Base-by-base conservation (phyloP, 371 early-diverging fungal species). In the Syncephalis plumigaleata region DNA sequence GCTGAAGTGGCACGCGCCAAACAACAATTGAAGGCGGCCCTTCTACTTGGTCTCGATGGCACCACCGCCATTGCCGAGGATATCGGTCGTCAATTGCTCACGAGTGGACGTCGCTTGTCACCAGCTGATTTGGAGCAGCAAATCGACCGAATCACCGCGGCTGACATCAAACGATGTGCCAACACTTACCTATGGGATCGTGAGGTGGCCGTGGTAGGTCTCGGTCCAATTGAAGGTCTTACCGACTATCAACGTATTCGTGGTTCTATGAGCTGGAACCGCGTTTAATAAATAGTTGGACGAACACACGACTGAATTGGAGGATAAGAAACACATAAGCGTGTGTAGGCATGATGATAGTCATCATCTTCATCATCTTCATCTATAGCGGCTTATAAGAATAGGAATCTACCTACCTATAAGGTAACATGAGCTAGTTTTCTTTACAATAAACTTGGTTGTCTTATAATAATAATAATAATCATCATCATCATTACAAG, bases 1-100 rank as follows among this genome's bases (percentile, higher is more conserved):
- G 81, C 74, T 50, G 97, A 95, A 68, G 87, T 97, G 13, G 86
- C 87, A 66, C 84, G 92, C 50, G 95, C 96, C 55, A 95, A 95
- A 71, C 91, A 91, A 69, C 93, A 94, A 69, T 79, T 97, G 60
- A 97, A 94, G 75, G 87, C 95, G 1, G 71, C 84, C 24, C 70
- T 95, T 20, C 71, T 95, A 22, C 71, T 93, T 38, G 71, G 80
- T 54, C 67, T 95, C 47, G 95, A 97, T 59, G 91, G 91, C 38
- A 91, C 88, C 49, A 87, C 91, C 0, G 79, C 91, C 23, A 75
- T 91, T 53, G 88, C 90, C 26, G 95, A 97, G 62, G 96, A 97
- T 59, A 92, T 97, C 67, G 96, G 96, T 43, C 81, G 94, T 51
- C 98, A 97, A 64, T 65, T 97, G 53, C 68, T 93, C 46, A 85